A percentile compares a stretch with the other conserved stretches of the same genome.
Conservation (phyloP, 331 rosid species). For the Quercus lobata region DNA sequence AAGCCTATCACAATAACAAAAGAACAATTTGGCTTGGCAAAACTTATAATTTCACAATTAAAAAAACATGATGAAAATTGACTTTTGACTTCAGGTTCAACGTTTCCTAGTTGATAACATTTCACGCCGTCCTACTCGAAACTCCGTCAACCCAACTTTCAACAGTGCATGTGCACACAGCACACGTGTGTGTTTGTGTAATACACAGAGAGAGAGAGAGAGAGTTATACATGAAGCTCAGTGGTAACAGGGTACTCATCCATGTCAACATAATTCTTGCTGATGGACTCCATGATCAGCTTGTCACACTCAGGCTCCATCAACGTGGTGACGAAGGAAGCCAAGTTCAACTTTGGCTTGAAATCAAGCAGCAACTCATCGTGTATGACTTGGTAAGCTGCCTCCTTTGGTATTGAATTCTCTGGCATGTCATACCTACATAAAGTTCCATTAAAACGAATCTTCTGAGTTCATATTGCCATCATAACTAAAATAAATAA, state of each 20-base stretch:
- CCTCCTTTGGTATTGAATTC: conserved; percentile 60
- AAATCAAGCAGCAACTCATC: conserved; percentile 69
- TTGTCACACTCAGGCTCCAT: conserved; percentile 76
- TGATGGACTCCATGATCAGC: conserved; percentile 62
- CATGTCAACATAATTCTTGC: conserved; percentile 83
- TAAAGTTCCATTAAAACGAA: too few species aligned
- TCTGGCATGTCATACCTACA: conserved; percentile 47
- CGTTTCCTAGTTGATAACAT: not conserved
- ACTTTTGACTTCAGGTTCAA: not conserved
- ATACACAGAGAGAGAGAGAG: not conserved
- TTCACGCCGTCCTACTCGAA: not conserved
- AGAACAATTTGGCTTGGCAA: too few species aligned
- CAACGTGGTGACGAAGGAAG: conserved; percentile 75
- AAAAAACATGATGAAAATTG: too few species aligned
- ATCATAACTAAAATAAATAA: not conserved
- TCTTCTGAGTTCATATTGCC: too few species aligned
- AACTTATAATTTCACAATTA: too few species aligned
- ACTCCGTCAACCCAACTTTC: not conserved
- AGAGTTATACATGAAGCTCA: conserved; percentile 51
- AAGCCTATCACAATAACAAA: too few species aligned
- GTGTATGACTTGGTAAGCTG: conserved; percentile 57
- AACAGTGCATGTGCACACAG: not conserved
- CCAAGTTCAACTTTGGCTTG: conserved; percentile 58
- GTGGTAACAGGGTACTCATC: conserved; percentile 87
- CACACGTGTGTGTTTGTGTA: not conserved